These are phyloP conservation scores for Vaccinium darrowii DNA, from an alignment of 148 eudicot genomes.

Conservation along the genomic window DNA sequence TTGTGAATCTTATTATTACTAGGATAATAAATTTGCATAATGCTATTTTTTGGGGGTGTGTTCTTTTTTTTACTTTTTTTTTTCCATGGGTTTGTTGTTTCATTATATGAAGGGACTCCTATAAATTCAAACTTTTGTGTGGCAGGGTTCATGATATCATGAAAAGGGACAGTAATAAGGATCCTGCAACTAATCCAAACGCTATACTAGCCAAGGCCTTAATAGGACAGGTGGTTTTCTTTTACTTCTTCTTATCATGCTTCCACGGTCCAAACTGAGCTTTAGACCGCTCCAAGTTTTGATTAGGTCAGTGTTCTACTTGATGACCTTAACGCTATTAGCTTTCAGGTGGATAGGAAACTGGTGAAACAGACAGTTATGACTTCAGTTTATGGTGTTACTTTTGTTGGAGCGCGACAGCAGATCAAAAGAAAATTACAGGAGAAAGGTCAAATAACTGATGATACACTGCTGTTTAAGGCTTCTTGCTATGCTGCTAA, in stretches of 20 bases:
- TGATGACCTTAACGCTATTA: constrained; percentile 5
- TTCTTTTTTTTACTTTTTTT: background rate
- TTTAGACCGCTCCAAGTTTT: background rate
- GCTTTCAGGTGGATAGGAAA: constrained; percentile 80
- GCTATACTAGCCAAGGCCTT: constrained; percentile 72
- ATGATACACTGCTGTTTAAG: constrained; percentile 64
- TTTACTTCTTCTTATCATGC: background rate
- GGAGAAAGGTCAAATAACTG: constrained; percentile 80
- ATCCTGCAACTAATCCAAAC: constrained; percentile 64
- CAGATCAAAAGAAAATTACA: constrained; percentile 80
- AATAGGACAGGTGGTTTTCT: constrained; percentile 65
- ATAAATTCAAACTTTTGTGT: background rate
- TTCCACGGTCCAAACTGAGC: background rate
- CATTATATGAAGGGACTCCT: background rate
- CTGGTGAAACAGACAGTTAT: constrained; percentile 92
- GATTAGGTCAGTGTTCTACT: constrained; percentile 3
- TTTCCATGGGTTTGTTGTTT: constrained; percentile 7
- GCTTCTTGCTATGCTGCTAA: constrained; percentile 85
- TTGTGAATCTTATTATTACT: background rate
- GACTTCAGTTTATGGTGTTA: constrained; percentile 96
- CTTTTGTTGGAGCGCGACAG: constrained; percentile 87
- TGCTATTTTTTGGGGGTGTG: background rate
- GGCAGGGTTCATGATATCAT: constrained; percentile 79
- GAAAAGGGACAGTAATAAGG: constrained; percentile 71
- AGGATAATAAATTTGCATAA: too few relatives aligned